Conservation (phyloP, 345 rosid genomes). For the Moricandia moricandioides region DNA sequence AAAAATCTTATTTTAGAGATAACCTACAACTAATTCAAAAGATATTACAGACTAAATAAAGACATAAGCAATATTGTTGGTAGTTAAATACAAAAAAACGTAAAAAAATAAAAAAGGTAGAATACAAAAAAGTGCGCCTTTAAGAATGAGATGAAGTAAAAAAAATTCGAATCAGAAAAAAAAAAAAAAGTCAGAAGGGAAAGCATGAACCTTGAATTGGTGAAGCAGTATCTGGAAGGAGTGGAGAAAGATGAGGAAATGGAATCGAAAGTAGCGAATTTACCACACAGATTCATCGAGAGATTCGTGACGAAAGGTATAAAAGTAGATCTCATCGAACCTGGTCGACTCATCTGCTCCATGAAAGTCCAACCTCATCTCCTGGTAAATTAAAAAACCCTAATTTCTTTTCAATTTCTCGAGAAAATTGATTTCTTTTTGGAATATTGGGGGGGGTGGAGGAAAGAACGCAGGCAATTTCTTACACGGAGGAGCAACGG, state of each 20-base stretch:
- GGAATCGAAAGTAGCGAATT: conserved; percentile 37
- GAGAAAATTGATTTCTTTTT: neutral
- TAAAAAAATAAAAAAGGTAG: too few relatives aligned
- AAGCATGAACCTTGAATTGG: conserved; percentile 53
- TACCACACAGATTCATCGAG: conserved; percentile 58
- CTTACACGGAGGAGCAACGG: conserved; percentile 98
- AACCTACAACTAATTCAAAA: too few relatives aligned
- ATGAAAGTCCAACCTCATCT: conserved; percentile 73
- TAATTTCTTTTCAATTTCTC: neutral
- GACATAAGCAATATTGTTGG: too few relatives aligned
- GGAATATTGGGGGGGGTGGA: neutral
- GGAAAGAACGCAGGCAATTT: conserved; percentile 77
- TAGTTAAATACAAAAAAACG: too few relatives aligned
- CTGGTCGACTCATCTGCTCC: conserved; percentile 79
- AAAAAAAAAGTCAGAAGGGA: neutral
- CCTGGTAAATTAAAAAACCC: conserved; percentile 42
- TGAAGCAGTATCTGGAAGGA: conserved; percentile 63
- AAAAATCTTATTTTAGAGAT: too few relatives aligned
- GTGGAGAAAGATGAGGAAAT: conserved; percentile 31
- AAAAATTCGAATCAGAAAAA: neutral
- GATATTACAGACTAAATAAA: too few relatives aligned
- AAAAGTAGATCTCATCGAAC: conserved; percentile 56
- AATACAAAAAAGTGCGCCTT: neutral
- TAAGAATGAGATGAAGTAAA: neutral
- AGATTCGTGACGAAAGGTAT: conserved; percentile 62